Evolutionary conservation across 495 filamentous ascomycete species (phyloP).

Genomic region (Aspergillus leporis): DNA sequence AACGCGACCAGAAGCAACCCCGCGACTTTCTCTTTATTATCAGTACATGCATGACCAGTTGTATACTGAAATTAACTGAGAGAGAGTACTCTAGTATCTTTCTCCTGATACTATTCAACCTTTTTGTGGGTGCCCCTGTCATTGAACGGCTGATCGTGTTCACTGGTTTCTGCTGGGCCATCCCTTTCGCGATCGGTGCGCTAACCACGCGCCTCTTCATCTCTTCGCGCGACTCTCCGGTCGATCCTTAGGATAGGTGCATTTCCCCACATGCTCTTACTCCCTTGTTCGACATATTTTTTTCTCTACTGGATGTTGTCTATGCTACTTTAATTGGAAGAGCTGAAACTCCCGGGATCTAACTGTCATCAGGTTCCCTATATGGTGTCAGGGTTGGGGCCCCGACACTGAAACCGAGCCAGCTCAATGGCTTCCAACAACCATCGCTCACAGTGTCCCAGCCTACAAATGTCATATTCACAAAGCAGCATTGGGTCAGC

Average conservation of each 20-base stretch:
- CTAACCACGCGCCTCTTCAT: constrained; percentile 43
- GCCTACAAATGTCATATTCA: constrained; percentile 47
- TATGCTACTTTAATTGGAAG: constrained; percentile 9
- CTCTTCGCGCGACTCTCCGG: constrained; percentile 31
- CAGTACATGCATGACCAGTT: background rate
- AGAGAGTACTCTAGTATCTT: background rate
- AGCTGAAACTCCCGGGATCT: background rate
- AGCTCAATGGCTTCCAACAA: constrained; percentile 45
- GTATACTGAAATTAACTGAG: background rate
- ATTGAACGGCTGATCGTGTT: background rate
- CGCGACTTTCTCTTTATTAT: constrained; percentile 31
- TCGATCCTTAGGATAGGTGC: constrained; percentile 26
- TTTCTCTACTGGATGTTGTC: constrained; percentile 7
- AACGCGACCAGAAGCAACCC: constrained; percentile 26
- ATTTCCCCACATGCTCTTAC: constrained; percentile 27
- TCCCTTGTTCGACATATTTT: constrained; percentile 12
- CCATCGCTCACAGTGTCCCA: constrained; percentile 39
- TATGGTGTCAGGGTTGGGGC: constrained; percentile 20
- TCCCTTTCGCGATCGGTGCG: constrained; percentile 27
- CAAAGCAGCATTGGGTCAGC: constrained; percentile 43
- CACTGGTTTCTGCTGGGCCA: background rate
- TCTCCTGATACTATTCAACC: background rate
- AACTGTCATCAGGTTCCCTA: constrained; percentile 7
- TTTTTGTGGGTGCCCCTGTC: background rate
- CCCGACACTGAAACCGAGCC: constrained; percentile 7